These are phyloP conservation scores for Penicillium chermesinum DNA, from an alignment of 495 filamentous ascomycete genomes.

Conservation along the genomic window DNA sequence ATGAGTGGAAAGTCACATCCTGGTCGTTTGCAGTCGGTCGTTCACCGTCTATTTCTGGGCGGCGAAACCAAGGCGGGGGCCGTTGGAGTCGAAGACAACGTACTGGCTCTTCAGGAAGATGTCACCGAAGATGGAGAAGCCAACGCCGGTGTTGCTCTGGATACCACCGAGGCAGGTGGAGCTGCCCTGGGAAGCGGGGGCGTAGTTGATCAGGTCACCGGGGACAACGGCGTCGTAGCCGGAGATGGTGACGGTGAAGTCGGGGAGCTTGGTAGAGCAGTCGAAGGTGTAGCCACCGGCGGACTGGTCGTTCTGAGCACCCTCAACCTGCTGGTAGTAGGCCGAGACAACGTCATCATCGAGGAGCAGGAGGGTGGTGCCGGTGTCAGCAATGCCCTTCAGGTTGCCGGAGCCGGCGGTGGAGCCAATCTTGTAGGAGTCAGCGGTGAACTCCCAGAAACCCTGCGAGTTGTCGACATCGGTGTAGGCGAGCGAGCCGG, in stretches of 20 bases:
- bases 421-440: conserved; percentile 57
- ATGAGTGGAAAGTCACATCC: not conserved
- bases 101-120: conserved; percentile 76
- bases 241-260: conserved; percentile 55
- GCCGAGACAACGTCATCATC: conserved; percentile 48
- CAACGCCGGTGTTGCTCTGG: conserved; percentile 57
- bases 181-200: conserved; percentile 35
- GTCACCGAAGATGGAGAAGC: conserved; percentile 69
- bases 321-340: conserved; percentile 59
- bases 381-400: conserved; percentile 51
- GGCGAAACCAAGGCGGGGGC: conserved; percentile 59
- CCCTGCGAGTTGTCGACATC: conserved; percentile 55
- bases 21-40: not conserved
- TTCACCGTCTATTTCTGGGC: conserved; percentile 18
- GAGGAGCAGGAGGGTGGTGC: conserved; percentile 68
- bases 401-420: conserved; percentile 22
- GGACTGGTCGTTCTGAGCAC: conserved; percentile 40
- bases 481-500: conserved; percentile 56
- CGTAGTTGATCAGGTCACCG: conserved; percentile 41
- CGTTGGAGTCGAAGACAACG: conserved; percentile 63
- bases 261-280: conserved; percentile 57
- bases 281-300: conserved; percentile 64
- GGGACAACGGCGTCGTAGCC: conserved; percentile 42
- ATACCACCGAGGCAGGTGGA: conserved; percentile 60
- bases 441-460: conserved; percentile 66